Evolutionary conservation across 805 yeast species (phyloP), one percentile per base, ranked within the genome.

Genomic region (Metschnikowia vanudenii): DNA sequence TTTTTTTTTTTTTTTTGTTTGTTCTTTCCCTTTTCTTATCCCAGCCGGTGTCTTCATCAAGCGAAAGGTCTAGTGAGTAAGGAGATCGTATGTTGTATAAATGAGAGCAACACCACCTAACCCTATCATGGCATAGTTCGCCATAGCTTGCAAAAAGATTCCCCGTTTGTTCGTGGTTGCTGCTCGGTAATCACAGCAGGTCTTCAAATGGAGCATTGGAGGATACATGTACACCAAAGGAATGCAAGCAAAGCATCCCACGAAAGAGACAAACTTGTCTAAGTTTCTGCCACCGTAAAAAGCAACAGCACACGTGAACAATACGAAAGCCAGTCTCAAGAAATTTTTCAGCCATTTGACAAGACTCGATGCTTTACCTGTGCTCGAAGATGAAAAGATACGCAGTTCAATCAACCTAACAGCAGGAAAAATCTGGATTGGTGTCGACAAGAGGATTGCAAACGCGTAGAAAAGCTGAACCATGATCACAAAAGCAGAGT

Each of bases 181-280:
- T 5, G 53, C 53, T 20, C 52, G 53, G 43, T 52, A 51, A 30
- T 51, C 54, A 49, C 76, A 71, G 50, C 81, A 78, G 45, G 81
- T 69, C 58, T 70, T 76, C 45, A 80, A 70, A 58, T 87, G 94
- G 43, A 87, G 67, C 74, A 87, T 73, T 14, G 95, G 94, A 8
- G 95, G 94, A 58, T 86, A 85, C 81, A 87, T 82, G 67, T 87
- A 87, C 4, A 87, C 94, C 68, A 87, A 74, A 1, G 95, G 95
- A 45, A 87, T 84, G 58, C 95, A 87, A 1, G 92, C 91, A 67
- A 87, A 84, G 43, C 90, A 84, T 3, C 95, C 95, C 43, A 87
- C 85, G 59, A 87, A 81, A 2, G 91, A 82, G 10, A 87, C 92
- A 65, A 87, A 84, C 52, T 71, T 74, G 60, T 87, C 94, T 51